Evolutionary conservation across 805 yeast species (phyloP).

Genomic region (Candida michaelii): DNA sequence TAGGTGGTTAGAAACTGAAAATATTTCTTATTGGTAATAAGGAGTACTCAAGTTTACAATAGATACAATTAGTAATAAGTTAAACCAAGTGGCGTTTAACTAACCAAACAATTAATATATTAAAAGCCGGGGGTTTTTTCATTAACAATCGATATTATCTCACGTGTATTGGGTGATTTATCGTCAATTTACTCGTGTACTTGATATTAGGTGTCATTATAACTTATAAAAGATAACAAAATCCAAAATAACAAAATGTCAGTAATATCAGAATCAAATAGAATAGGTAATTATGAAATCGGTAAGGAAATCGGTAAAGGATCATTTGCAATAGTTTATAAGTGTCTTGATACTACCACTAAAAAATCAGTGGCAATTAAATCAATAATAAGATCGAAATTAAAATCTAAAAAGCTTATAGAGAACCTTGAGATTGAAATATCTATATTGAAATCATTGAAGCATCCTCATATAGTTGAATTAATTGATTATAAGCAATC

Average conservation of each 20-base stretch:
- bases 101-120: no score
- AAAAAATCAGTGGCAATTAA: conserved; percentile 80
- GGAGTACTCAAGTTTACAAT: no score
- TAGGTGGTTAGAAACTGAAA: no score
- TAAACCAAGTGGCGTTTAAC: no score
- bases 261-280: conserved; percentile 8
- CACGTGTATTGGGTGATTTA: no score
- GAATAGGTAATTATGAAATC: conserved; percentile 52
- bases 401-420: conserved; percentile 80
- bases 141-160: no score
- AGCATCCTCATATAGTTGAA: conserved; percentile 91
- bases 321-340: conserved; percentile 92
- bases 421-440: conserved; percentile 94
- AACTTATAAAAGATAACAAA: neutral
- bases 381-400: conserved; percentile 77
- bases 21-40: no score
- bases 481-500: conserved; percentile 82
- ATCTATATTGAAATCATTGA: conserved; percentile 78
- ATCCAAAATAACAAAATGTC: conserved; percentile 1
- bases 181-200: no score
- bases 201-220: no score
- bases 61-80: no score
- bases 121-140: no score
- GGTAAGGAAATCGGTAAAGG: conserved; percentile 93
- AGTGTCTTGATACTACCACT: conserved; percentile 60